Percentiles rank a stretch among this genome's conserved stretches.
Evolutionary conservation across 2,329 filamentous ascomycete species (phyloP).

Genomic region (Aspergillus costaricaensis): DNA sequence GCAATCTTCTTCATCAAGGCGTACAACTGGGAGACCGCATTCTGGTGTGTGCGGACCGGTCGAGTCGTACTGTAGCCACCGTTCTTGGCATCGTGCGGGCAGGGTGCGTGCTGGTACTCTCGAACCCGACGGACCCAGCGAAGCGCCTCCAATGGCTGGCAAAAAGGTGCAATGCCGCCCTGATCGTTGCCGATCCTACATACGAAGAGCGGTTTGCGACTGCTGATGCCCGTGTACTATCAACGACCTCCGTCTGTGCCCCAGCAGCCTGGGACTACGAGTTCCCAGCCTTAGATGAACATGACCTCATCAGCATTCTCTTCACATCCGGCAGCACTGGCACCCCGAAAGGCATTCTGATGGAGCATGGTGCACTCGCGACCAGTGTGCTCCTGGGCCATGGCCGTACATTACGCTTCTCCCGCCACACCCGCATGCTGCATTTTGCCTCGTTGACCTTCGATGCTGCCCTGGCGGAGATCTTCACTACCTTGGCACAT

Average conservation of each 20-base stretch:
- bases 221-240: too few species aligned
- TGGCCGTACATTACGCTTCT: neutral
- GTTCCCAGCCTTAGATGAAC: neutral
- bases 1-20: neutral
- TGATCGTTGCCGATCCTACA: neutral
- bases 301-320: neutral
- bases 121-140: neutral
- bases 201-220: neutral
- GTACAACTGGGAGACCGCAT: neutral
- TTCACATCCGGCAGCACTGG: neutral
- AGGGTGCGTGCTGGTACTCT: neutral
- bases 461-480: slow-evolving; percentile 39
- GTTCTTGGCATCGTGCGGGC: neutral
- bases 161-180: neutral
- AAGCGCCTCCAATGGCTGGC: neutral
- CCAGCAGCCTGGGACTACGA: neutral
- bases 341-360: neutral
- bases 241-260: neutral
- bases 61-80: neutral
- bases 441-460: slow-evolving; percentile 46
- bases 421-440: slow-evolving; percentile 18
- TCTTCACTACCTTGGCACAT: slow-evolving; percentile 39
- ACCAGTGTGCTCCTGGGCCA: neutral
- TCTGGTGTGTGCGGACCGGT: neutral
- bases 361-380: neutral